A percentile compares a stretch with the other conserved stretches of the same genome.
Conservation (phyloP, 805 yeast genomes). For the Zygoascus flipseniorum region DNA sequence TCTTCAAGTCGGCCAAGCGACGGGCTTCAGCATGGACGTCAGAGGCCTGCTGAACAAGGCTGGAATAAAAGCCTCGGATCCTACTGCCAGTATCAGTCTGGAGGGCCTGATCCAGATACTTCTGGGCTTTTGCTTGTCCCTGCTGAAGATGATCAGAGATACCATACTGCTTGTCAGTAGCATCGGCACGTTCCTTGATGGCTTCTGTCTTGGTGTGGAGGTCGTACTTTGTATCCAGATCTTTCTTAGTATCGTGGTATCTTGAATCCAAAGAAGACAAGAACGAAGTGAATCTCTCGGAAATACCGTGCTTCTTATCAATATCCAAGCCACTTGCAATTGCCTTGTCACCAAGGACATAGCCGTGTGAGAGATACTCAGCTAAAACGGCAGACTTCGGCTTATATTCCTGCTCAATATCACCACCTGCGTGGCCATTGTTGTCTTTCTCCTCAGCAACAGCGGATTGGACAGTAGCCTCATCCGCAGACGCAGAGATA, state of each 20-base stretch:
- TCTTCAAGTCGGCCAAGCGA: conserved; percentile 56
- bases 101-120: conserved; percentile 30
- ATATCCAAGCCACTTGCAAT: conserved; percentile 52
- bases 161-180: conserved; percentile 35
- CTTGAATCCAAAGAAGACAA: conserved; percentile 47
- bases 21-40: conserved; percentile 69
- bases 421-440: conserved; percentile 28
- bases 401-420: conserved; percentile 65
- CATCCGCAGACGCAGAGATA: conserved; percentile 31
- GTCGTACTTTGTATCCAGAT: conserved; percentile 1
- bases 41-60: conserved; percentile 44
- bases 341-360: conserved; percentile 53
- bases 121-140: conserved; percentile 14
- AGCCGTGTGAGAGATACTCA: conserved; percentile 68
- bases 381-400: conserved; percentile 72
- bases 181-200: conserved; percentile 43
- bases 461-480: conserved; percentile 12
- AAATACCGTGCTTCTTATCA: conserved; percentile 57
- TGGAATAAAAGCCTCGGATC: conserved; percentile 52
- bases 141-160: conserved; percentile 34
- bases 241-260: conserved; percentile 34
- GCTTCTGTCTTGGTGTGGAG: not conserved
- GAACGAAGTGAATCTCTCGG: conserved; percentile 49
- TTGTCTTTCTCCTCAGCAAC: conserved; percentile 9
- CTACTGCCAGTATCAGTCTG: conserved; percentile 42